phyloP scores from a whole-genome alignment of 2,329 filamentous ascomycete genomes.

The Thermoascus crustaceus region DNA sequence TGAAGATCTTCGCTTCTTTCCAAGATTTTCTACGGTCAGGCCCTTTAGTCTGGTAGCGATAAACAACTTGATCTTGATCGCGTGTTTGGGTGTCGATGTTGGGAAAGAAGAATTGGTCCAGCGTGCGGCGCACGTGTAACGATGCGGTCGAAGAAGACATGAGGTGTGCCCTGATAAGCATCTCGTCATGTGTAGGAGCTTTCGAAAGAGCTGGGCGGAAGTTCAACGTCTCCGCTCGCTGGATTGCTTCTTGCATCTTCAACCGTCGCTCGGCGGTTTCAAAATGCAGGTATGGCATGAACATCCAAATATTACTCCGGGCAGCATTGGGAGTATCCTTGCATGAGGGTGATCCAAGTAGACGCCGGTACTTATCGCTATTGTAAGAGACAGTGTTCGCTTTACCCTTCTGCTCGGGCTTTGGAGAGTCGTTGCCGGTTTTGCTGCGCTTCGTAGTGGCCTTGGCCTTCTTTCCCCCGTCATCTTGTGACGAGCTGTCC shows the following conservation, averaged over 20 bases:
- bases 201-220: slow-evolving; percentile 19
- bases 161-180: slow-evolving; percentile 31
- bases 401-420: slow-evolving; percentile 20
- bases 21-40: slow-evolving; percentile 22
- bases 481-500: slow-evolving; percentile 20
- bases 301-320: slow-evolving; percentile 26
- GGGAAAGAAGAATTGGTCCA: slow-evolving; percentile 60
- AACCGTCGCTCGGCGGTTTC: slow-evolving; percentile 49
- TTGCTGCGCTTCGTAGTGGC: slow-evolving; percentile 20
- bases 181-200: slow-evolving; percentile 24
- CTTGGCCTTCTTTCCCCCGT: slow-evolving; percentile 24
- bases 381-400: slow-evolving; percentile 27
- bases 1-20: slow-evolving; percentile 52
- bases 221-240: slow-evolving; percentile 22
- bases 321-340: slow-evolving; percentile 16
- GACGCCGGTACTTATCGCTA: slow-evolving; percentile 20
- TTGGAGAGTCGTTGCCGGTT: slow-evolving; percentile 14
- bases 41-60: slow-evolving; percentile 45
- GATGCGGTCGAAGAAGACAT: slow-evolving; percentile 29
- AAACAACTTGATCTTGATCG: slow-evolving; percentile 58
- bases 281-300: slow-evolving; percentile 60
- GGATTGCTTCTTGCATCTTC: slow-evolving; percentile 51
- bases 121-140: slow-evolving; percentile 51
- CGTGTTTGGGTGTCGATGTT: slow-evolving; percentile 50
- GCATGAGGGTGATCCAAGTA: slow-evolving; percentile 31